Percentiles rank a stretch among this genome's conserved stretches.
Evolutionary conservation across 2,329 filamentous ascomycete genomes (phyloP).

Genomic region (Alternaria sp.): DNA sequence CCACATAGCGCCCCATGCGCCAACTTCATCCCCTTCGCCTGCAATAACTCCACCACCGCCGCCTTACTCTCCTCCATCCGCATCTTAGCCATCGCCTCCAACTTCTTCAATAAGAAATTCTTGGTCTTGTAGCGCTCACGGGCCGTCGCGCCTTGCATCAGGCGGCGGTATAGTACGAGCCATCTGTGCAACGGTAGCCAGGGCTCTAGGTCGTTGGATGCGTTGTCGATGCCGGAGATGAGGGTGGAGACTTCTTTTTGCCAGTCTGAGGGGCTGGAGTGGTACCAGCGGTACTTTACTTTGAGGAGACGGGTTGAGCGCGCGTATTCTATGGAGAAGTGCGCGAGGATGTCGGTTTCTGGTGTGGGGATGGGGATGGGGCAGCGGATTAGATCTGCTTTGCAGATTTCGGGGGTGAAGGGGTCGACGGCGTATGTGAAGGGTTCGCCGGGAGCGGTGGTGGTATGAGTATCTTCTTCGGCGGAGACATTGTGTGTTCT

Average conservation of each 20-base stretch:
- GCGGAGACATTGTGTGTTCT: neutral
- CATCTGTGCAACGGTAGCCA: neutral
- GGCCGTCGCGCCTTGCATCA: neutral
- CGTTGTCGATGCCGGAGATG: neutral
- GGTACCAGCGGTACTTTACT: neutral
- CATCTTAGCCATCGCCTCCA: neutral
- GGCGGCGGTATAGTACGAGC: neutral
- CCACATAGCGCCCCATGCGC: neutral
- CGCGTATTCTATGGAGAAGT: neutral
- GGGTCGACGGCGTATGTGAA: neutral
- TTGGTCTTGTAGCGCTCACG: neutral
- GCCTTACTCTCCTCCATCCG: neutral
- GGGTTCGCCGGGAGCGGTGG: neutral
- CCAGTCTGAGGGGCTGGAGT: neutral
- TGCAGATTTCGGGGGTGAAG: neutral
- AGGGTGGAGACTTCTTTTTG: neutral
- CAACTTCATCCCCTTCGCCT: neutral
- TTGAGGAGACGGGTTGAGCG: neutral
- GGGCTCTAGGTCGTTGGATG: neutral
- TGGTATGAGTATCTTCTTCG: neutral
- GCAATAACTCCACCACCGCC: neutral
- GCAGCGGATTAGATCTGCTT: neutral
- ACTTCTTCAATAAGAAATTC: neutral
- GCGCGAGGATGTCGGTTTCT: neutral
- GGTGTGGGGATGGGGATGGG: neutral